These are phyloP conservation scores for Cephalotrichum gorgonifer DNA, from an alignment of 2,329 filamentous ascomycete genomes.

Conservation along the genomic window DNA sequence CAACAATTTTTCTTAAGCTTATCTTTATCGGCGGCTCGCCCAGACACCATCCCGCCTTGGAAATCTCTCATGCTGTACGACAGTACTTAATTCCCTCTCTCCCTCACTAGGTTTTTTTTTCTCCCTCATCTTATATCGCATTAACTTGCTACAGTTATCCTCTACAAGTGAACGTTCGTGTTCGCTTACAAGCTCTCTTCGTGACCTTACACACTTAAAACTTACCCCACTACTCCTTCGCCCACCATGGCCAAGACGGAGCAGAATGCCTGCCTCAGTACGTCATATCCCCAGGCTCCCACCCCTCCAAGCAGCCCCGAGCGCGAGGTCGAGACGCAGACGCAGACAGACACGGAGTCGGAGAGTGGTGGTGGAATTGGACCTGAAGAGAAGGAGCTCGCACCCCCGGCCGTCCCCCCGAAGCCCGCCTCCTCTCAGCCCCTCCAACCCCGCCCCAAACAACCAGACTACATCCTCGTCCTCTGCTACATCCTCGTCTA, in stretches of 20 bases:
- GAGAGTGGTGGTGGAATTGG: background rate
- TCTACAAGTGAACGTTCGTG: background rate
- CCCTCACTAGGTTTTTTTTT: constrained; percentile 1
- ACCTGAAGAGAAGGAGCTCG: background rate
- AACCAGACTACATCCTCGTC: constrained; percentile 30
- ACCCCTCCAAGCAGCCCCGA: constrained; percentile 4
- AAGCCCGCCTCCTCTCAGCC: background rate
- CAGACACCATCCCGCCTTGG: constrained; percentile 1
- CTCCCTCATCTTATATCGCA: constrained; percentile 4
- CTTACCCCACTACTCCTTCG: background rate
- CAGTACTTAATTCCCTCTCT: background rate
- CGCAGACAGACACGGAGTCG: background rate
- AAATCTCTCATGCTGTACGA: background rate
- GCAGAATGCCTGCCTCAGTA: constrained; percentile 54
- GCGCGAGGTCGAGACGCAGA: background rate
- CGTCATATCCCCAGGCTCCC: constrained; percentile 27
- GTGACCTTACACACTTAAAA: background rate
- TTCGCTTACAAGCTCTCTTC: background rate
- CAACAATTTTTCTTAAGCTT: constrained; percentile 5
- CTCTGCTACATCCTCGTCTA: constrained; percentile 43
- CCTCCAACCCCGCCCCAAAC: background rate
- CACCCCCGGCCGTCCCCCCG: background rate
- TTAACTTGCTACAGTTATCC: background rate
- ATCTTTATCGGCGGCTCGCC: background rate
- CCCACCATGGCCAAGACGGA: constrained; percentile 41